phyloP scores from a whole-genome alignment of 2,329 filamentous ascomycete genomes.

The Hypoxylon sp. region DNA sequence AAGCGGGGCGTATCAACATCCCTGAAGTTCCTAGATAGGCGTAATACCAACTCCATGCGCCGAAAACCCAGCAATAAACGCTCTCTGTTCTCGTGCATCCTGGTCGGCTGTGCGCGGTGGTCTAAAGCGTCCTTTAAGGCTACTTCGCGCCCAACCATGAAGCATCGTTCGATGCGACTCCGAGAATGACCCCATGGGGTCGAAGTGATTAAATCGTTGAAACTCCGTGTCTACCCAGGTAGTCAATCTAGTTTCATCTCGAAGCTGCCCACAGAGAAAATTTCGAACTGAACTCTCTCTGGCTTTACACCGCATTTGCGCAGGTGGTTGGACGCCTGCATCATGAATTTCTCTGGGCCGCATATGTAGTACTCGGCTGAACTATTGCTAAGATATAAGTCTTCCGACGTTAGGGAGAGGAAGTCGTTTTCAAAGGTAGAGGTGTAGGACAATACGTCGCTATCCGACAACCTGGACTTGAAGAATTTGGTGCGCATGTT shows the following conservation, averaged over 20 bases:
- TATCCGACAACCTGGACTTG: slow-evolving; percentile 63
- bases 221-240: background rate
- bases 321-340: slow-evolving; percentile 58
- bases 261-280: slow-evolving; percentile 50
- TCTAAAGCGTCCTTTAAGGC: background rate
- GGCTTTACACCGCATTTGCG: slow-evolving; percentile 42
- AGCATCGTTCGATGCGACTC: background rate
- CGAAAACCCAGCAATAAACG: background rate
- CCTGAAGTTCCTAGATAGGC: background rate
- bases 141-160: background rate
- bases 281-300: slow-evolving; percentile 48
- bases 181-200: background rate
- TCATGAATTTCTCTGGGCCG: slow-evolving; percentile 69
- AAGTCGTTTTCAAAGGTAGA: slow-evolving; percentile 64
- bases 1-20: no score
- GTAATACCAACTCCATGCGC: background rate
- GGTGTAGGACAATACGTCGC: slow-evolving; percentile 63
- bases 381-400: slow-evolving; percentile 62
- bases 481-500: slow-evolving; percentile 63
- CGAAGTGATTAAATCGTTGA: background rate
- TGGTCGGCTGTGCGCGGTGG: background rate
- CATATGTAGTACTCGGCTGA: slow-evolving; percentile 69
- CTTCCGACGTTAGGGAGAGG: slow-evolving; percentile 59
- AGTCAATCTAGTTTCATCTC: slow-evolving; percentile 45
- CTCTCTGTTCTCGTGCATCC: background rate